Conservation (phyloP, 768 basidiomycete species). For the Boletus coccyginus region DNA sequence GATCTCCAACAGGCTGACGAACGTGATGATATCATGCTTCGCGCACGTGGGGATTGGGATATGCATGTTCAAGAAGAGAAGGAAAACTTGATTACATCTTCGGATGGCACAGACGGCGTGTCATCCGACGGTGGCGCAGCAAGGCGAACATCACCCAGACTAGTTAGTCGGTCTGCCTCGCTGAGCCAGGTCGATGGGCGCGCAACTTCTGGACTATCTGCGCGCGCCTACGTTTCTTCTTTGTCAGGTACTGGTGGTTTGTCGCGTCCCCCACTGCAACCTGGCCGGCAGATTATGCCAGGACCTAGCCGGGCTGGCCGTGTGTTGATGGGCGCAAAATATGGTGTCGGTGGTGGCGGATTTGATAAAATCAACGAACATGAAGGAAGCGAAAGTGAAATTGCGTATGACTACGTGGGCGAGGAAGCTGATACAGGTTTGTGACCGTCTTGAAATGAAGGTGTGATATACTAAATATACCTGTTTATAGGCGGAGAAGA, state of each 20-base stretch:
- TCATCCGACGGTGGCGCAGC: constrained; percentile 23
- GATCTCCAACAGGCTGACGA: constrained; percentile 33
- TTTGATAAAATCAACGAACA: constrained; percentile 51
- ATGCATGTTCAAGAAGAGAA: constrained; percentile 37
- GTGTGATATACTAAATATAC: constrained; percentile 18
- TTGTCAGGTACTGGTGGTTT: constrained; percentile 33
- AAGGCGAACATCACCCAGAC: constrained; percentile 26
- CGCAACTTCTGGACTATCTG: constrained; percentile 32
- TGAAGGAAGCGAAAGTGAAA: constrained; percentile 42
- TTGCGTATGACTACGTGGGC: constrained; percentile 27
- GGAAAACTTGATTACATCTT: constrained; percentile 35
- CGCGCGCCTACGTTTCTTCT: constrained; percentile 32
- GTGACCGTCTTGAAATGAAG: constrained; percentile 11
- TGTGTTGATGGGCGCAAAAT: constrained; percentile 43
- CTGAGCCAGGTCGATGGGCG: constrained; percentile 34
- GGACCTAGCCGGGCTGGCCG: constrained; percentile 48
- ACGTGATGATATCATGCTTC: constrained; percentile 32
- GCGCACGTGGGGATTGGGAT: constrained; percentile 31
- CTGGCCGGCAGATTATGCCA: constrained; percentile 42
- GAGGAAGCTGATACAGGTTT: constrained; percentile 44
- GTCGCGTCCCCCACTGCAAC: constrained; percentile 39
- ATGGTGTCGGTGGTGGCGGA: constrained; percentile 27
- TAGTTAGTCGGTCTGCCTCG: constrained; percentile 32
- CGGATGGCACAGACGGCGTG: constrained; percentile 22
- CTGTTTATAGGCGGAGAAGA: constrained; percentile 31